Evolutionary conservation across 1,284 basidiomycete genomes (phyloP), one percentile per base, ranked within the genome.

Genomic region (Sporisorium scitamineum): DNA sequence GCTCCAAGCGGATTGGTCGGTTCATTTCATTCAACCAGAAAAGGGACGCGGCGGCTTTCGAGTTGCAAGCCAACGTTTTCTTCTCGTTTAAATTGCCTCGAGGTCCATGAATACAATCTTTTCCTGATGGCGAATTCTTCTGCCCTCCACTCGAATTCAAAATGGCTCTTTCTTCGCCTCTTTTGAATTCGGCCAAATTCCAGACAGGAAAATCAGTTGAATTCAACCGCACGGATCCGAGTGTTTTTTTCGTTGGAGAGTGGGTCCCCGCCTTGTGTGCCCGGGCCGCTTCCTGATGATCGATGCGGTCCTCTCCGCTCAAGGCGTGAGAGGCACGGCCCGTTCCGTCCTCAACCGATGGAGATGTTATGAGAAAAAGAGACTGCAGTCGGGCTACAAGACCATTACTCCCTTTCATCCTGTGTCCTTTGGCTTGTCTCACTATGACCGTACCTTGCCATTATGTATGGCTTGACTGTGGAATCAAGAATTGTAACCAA

Each of bases 1-100:
- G 53, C 50, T 29, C 26, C 51, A 54, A 61, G 66, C 66, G 66
- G 66, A 69, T 69, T 69, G 66, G 66, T 62, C 54, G 60, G 60
- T 54, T 62, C 66, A 59, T 47, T 67, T 51, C 61, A 62, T 29
- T 34, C 37, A 29, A 29, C 34, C 34, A 6, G 34, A 56, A 27
- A 47, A 14, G 48, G 53, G 45, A 22, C 42, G 42, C n/a, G 34
- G 53, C 53, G 53, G 53, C 53, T 54, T 54, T 54, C 65, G 65
- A 39, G 37, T 18, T 18, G 16, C 14, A 39, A n/a, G 37, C n/a
- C 39, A 42, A 20, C 39, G 39, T 9, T 42, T 54, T 59, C 22
- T 44, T 51, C 44, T 32, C 24, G 42, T 32, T 53, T 52, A 48
- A 37, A 64, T 57, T 39, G 41, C 32, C 39, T n/a, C 18, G 26